Evolutionary conservation across 176 grass and related monocot genomes (phyloP), one percentile per base, ranked within the genome.

Genomic region (Phragmites australis): DNA sequence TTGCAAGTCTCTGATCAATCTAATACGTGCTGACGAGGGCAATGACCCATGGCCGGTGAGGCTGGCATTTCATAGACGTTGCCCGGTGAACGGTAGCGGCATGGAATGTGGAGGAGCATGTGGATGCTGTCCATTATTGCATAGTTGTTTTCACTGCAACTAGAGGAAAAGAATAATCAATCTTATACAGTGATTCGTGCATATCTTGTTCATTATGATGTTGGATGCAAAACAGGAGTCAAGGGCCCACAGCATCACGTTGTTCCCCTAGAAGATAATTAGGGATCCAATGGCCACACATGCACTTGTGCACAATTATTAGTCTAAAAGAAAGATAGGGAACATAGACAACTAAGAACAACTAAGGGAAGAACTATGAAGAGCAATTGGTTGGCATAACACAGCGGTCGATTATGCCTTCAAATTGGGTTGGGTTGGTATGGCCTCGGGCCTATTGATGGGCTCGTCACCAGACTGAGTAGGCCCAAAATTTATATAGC

Each of bases 51-150:
- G n/a, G n/a, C n/a, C n/a, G n/a, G n/a, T n/a, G n/a, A n/a, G n/a
- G n/a, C n/a, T n/a, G 1, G 58, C 58, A 43, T 78, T 78, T 64
- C 75, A 78, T 78, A 78, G 43, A 78, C 60, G 75, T 2, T 48
- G 75, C 10, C 31, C 17, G 18, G 25, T 76, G 42, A 42, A 77
- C 74, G 74, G 42, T 77, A 77, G 74, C 57, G 55, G 6, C 75
- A 22, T 15, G 57, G 26, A 77, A 77, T 57, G 75, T 77, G 75
- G 18, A 63, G 18, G 9, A 7, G 18, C 57, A 77, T 77, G 75
- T 49, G 42, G 43, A 77, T 63, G 75, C 57, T 77, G 75, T 77
- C 57, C 22, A 77, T 77, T 47, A 62, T 77, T 62, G 26, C 16
- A 21, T 44, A n/a, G 6, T 62, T 63, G 54, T 63, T 63, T 77